Base-by-base conservation (phyloP, 768 basidiomycete species). In the Aureoboletus auriporus region DNA sequence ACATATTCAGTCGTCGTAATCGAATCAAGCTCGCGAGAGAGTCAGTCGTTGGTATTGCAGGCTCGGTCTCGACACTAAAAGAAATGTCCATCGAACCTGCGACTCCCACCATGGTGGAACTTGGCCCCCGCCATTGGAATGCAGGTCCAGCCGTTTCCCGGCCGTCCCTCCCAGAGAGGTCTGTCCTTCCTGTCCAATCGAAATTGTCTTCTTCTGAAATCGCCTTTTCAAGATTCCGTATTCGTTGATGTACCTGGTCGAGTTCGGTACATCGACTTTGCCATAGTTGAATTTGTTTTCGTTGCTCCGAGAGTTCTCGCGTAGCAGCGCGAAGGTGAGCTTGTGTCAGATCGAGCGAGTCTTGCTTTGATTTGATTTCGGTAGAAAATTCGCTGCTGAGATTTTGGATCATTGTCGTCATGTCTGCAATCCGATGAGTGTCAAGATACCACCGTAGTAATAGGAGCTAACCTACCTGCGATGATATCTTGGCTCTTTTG, bases 401-500 rank as follows among this genome's bases (percentile, higher is more conserved):
- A 39, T 72, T 73, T 64, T 89, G 83, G 39, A 99, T 84, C 79
- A 95, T 91, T 0, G 77, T 55, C 2, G 87, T 87, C 76, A 98
- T 86, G 53, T 93, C 93, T 92, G 54, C 8, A 2, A 49, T 9
- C 5, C 27, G 8, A n/a, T 61, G 47, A 66, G 47, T 36, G 37
- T 50, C 8, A n/a, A 26, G 33, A 28, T n/a, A 23, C 16, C 4
- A 27, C 17, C 8, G 31, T 13, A 5, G 31, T 1, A 44, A 34
- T 8, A 9, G 26, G 39, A 42, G 14, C 5, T 34, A 36, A 46
- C 65, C 23, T 58, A 87, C 91, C 85, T 62, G 84, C 70, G 54
- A 92, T 80, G 28, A 96, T 86, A 63, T 93, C 89, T 57, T 89
- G 84, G 50, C 90, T 93, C 62, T 93, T 89, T 65, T 93, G 86